Evolutionary conservation across 2,329 filamentous ascomycete genomes (phyloP).

Genomic region (Alternaria triticimaculans): DNA sequence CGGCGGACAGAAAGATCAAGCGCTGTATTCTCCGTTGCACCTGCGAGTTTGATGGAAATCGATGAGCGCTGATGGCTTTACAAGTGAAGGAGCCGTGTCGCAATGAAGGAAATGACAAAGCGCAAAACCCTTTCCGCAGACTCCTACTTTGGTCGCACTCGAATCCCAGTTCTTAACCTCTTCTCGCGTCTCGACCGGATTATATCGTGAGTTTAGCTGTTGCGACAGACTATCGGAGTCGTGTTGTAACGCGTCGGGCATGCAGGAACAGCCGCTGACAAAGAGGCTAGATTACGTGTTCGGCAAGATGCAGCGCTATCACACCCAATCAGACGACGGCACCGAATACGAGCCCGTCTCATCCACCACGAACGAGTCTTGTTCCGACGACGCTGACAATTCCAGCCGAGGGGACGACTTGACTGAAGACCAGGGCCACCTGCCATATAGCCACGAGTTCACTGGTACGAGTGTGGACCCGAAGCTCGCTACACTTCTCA

Average conservation of each 20-base stretch:
- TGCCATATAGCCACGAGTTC: neutral
- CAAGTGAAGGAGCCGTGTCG: constrained; percentile 14
- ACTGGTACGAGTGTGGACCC: neutral
- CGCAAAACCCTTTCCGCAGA: neutral
- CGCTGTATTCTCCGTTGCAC: neutral
- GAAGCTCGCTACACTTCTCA: neutral
- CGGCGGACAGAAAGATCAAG: neutral
- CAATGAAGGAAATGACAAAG: constrained; percentile 8
- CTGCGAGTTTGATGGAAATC: constrained; percentile 24
- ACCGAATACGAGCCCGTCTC: constrained; percentile 19
- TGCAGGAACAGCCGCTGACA: constrained; percentile 18
- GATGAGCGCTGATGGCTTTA: constrained; percentile 25
- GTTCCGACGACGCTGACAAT: constrained; percentile 7
- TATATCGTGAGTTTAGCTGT: neutral
- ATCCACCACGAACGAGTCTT: constrained; percentile 8
- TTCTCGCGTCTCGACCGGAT: neutral
- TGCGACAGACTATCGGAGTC: constrained; percentile 1
- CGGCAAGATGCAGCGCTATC: constrained; percentile 27
- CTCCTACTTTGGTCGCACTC: neutral
- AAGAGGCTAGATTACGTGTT: constrained; percentile 35
- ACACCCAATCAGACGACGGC: constrained; percentile 29
- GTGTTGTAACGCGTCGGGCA: constrained; percentile 2
- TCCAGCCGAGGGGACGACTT: constrained; percentile 11
- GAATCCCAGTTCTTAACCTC: neutral
- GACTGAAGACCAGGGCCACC: neutral